A percentile compares a stretch with the other conserved stretches of the same genome.
Conservation (phyloP, 495 filamentous ascomycete genomes). For the Penicillium paxilli region DNA sequence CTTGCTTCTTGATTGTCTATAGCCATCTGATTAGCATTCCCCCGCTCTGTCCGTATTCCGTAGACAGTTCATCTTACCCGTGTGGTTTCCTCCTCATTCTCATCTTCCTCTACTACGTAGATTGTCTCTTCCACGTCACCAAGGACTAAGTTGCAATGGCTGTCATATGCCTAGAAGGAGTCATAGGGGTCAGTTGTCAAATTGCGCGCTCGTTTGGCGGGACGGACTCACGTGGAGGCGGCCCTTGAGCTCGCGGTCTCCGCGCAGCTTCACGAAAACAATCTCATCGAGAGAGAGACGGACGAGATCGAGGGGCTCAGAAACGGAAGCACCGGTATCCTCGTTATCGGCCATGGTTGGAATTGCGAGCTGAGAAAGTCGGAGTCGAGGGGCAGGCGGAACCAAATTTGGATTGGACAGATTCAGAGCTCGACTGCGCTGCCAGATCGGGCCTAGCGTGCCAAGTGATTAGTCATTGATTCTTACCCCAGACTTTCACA, state of each 20-base stretch:
- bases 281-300: conserved; percentile 91
- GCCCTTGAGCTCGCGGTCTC: conserved; percentile 93
- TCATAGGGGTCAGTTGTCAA: conserved; percentile 16
- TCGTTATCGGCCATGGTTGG: conserved; percentile 71
- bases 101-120: conserved; percentile 80
- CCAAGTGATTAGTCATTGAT: conserved; percentile 12
- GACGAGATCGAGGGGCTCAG: conserved; percentile 92
- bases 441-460: conserved; percentile 20
- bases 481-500: conserved; percentile 19
- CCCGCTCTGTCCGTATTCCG: no score
- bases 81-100: conserved; percentile 76
- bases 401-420: not conserved
- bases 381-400: not conserved
- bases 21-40: conserved; percentile 13
- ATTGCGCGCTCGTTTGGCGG: not conserved
- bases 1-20: conserved; percentile 91
- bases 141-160: conserved; percentile 96
- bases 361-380: conserved; percentile 2
- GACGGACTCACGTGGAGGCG: conserved; percentile 74
- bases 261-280: conserved; percentile 94
- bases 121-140: conserved; percentile 98
- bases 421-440: conserved; percentile 24
- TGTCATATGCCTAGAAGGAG: conserved; percentile 87
- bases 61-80: conserved; percentile 52
- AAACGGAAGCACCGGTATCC: conserved; percentile 64